Conservation (phyloP, 2,329 filamentous ascomycete species). For the Penicillium sp. region DNA sequence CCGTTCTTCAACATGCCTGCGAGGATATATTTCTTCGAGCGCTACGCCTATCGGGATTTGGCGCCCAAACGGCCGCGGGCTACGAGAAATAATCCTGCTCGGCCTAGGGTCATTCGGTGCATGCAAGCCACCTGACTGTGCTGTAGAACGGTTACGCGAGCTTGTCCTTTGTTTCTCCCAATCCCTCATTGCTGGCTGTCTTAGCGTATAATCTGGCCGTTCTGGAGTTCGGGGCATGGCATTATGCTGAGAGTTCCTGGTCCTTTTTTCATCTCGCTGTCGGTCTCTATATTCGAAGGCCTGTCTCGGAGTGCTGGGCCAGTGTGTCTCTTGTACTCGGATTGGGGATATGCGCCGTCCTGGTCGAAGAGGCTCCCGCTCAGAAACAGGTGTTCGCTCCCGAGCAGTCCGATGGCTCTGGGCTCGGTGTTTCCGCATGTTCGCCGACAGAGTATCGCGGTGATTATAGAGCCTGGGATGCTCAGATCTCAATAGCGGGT, state of each 20-base stretch:
- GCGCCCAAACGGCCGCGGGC: not conserved
- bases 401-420: constrained; percentile 11
- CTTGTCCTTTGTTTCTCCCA: no score
- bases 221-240: not conserved
- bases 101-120: not conserved
- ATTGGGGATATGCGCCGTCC: constrained; percentile 4
- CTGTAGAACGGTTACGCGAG: no score
- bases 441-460: not conserved
- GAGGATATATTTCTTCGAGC: no score
- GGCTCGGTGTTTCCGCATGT: not conserved
- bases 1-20: not conserved
- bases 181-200: not conserved
- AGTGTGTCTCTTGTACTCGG: not conserved
- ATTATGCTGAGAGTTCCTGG: not conserved
- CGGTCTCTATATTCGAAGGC: not conserved
- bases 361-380: constrained; percentile 16
- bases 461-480: not conserved
- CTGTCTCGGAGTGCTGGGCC: not conserved
- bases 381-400: constrained; percentile 19
- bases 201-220: not conserved
- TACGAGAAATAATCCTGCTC: not conserved
- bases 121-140: no score
- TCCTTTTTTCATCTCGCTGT: not conserved
- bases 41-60: not conserved
- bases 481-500: no score